Evolutionary conservation across 2,329 filamentous ascomycete genomes (phyloP), one percentile per base, ranked within the genome.

Genomic region (Byssoonygena ceratinophila): DNA sequence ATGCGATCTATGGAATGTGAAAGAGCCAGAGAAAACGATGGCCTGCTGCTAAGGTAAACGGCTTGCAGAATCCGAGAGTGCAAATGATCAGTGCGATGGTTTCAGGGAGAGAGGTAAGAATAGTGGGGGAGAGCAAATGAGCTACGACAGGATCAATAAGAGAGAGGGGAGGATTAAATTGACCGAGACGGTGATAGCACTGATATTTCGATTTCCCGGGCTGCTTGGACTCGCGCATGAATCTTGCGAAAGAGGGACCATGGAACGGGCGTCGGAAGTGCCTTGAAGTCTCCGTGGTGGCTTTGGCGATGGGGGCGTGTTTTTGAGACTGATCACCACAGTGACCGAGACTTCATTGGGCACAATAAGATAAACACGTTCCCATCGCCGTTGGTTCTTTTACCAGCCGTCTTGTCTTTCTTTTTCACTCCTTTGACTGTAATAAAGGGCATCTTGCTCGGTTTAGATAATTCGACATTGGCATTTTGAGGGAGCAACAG

Each of bases 281-380:
- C 25, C 44, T 46, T 16, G 27, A 32, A 46, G 47, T 41, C 47
- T 51, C 32, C 11, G 14, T 5, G 20, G 23, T 40, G 37, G 37
- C 18, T 40, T 40, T 39, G 36, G 36, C 5, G 36, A 9, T 18
- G 4, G 36, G 36, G 34, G 11, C 18, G 34, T 41, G 20, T 23
- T 45, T 44, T 50, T 18, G 22, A 9, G 36, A 34, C 39, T 29
- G 40, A 51, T 51, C 49, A 51, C 49, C 49, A 18, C 9, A 45
- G 49, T 45, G 49, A 51, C 49, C 40, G 22, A 16, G 22, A 3
- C 49, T n/a, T 45, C 49, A 51, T 51, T 51, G 49, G 49, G 49
- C 40, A 32, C 12, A 46, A 34, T 7, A 5, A 9, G 4, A 9
- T 29, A 5, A 9, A 29, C 27, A 29, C n/a, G n/a, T n/a, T n/a